Conservation (phyloP, 352 stramenopile species). For the Elongisporangium senticosum region DNA sequence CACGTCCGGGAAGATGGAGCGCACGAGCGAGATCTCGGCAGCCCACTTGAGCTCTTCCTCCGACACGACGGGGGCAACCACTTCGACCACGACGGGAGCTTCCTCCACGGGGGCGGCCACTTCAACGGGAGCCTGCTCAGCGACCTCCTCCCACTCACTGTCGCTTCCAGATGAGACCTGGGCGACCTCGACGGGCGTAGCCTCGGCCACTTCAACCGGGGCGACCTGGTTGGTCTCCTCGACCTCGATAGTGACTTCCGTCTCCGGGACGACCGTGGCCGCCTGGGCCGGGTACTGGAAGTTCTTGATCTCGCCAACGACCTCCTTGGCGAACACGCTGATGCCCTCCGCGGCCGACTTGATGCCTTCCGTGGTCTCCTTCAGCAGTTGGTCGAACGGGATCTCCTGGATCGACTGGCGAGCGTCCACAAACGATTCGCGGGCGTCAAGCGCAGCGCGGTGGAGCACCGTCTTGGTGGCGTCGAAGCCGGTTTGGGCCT, state of each 20-base stretch:
- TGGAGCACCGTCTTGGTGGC: constrained; percentile 66
- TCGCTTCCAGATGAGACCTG: constrained; percentile 20
- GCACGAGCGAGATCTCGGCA: constrained; percentile 58
- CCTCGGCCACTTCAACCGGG: constrained; percentile 19
- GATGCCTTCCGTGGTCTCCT: constrained; percentile 73
- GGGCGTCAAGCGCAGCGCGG: constrained; percentile 43
- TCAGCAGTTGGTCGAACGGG: constrained; percentile 76
- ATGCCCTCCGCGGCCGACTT: constrained; percentile 72
- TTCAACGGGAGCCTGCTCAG: constrained; percentile 24
- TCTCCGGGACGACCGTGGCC: constrained; percentile 6
- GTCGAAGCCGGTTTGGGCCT: constrained; percentile 40
- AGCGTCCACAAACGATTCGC: constrained; percentile 43
- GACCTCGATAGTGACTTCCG: constrained; percentile 18
- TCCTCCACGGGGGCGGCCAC: constrained; percentile 21
- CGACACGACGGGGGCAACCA: constrained; percentile 28
- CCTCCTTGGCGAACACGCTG: constrained; percentile 68
- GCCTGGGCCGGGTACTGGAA: constrained; percentile 15
- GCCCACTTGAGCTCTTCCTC: constrained; percentile 80
- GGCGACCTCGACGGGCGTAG: constrained; percentile 10
- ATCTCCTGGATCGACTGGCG: constrained; percentile 71
- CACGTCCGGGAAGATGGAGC: constrained; percentile 65
- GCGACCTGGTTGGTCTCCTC: constrained; percentile 20
- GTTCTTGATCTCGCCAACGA: constrained; percentile 69
- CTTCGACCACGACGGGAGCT: constrained; percentile 33
- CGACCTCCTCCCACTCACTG: constrained; percentile 70